A percentile compares a stretch with the other conserved stretches of the same genome.
These are phyloP conservation scores for Kurtzmaniella quercitrusa DNA, from an alignment of 1,139 yeast genomes.

Conservation along the genomic window DNA sequence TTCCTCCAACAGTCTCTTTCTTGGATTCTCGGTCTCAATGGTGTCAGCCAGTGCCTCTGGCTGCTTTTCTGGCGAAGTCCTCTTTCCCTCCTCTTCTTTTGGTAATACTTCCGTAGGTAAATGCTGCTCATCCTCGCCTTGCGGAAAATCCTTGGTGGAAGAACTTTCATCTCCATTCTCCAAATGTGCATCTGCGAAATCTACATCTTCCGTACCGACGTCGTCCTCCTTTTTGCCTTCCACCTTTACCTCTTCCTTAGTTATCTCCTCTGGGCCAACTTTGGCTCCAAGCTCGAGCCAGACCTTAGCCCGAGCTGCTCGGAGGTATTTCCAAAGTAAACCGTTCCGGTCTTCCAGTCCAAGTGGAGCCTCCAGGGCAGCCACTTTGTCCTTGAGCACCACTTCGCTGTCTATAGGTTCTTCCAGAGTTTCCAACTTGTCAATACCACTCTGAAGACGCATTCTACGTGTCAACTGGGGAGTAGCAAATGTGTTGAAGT, in stretches of 20 bases:
- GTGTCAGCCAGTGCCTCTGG: background rate
- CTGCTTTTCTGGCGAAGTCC: background rate
- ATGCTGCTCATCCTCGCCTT: too few species aligned
- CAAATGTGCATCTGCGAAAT: background rate
- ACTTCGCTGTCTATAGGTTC: background rate
- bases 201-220: background rate
- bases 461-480: conserved; percentile 42
- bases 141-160: too few species aligned
- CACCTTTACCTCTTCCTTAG: conserved; percentile 7
- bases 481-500: conserved; percentile 41
- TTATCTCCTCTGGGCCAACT: conserved; percentile 1
- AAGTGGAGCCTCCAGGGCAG: conserved; percentile 1
- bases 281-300: conserved; percentile 19
- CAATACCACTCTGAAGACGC: conserved; percentile 32
- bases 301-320: conserved; percentile 15
- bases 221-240: conserved; percentile 8
- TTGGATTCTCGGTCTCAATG: background rate
- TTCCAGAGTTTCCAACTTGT: conserved; percentile 11
- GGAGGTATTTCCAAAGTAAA: conserved; percentile 26
- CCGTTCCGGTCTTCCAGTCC: background rate
- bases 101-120: too few species aligned
- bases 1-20: conserved; percentile 6
- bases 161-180: too few species aligned
- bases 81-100: too few species aligned
- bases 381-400: conserved; percentile 7